Evolutionary conservation across 108 stramenopile genomes (phyloP), one percentile per base, ranked within the genome.

Genomic region (Nannochloropsis gaditana): DNA sequence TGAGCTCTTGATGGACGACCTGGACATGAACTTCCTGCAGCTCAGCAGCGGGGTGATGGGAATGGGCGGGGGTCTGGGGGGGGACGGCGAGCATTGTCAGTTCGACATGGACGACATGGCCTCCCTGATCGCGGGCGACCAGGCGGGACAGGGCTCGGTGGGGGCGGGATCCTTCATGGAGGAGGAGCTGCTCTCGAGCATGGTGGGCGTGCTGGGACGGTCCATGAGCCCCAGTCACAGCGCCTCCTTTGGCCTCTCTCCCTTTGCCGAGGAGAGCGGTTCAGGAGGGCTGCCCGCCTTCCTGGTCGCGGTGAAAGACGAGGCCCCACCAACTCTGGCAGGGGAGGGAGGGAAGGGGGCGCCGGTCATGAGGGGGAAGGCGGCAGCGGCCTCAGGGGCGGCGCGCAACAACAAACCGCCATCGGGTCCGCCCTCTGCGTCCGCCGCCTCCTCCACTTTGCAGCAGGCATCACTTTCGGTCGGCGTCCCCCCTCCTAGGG

Each of bases 1-100:
- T 73, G 59, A 73, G 3, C n/a, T 73, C 19, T 73, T 73, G 59
- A 73, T 73, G 59, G 59, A 73, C 59, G 59, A 73, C 6, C n/a
- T 73, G 1, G 59, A 73, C 59, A 79, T n/a, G 44, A 80, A 47
- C 15, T 17, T 42, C 17, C 43, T 45, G 83, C 44, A 43, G 43
- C 43, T 45, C 11, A 83, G 43, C 44, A 45, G 83, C 21, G 44
- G 9, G 43, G 21, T 43, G 82, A 44, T 11, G 43, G 50, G 21
- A 45, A 45, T 17, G 21, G 45, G 11, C 31, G 85, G 79, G 84
- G 80, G 45, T 21, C 9, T 83, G 5, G 19, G 83, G 41, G 85
- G 45, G 42, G 87, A 87, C 83, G 42, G 11, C 6, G 86, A 86
- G 15, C 43, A 42, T 85, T 83, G 41, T 11, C 85, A 84, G 86